Base-by-base conservation (phyloP, 306 rosid species). In the Prunus campanulata region DNA sequence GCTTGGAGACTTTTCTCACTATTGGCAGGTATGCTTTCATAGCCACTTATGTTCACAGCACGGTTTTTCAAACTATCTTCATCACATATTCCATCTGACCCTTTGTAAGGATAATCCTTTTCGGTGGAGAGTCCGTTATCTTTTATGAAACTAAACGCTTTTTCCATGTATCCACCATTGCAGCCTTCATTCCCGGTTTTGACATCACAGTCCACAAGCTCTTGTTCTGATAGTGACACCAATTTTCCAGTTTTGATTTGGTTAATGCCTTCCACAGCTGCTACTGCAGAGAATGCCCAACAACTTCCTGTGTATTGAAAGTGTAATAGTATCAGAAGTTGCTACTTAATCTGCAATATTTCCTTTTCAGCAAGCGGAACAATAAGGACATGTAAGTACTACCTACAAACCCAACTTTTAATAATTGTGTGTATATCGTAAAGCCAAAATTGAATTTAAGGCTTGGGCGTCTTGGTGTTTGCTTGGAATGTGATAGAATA, bases 201-300 rank as follows among this genome's bases (percentile, higher is more conserved):
- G 14, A 68, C 75, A 67, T 94, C 87, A n/a, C 91, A 87, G 80
- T 91, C 96, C 78, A 89, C 48, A 50, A 90, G 90, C 85, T 93
- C 85, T 79, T 91, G 91, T 76, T 90, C 93, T 29, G 97, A 88
- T 14, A 90, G 80, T 71, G 93, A 81, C 44, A 84, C 65, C 78
- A 93, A 77, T 19, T 83, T 85, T 11, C 90, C 91, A 20, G 87
- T 82, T 84, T 87, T 85, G 73, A 93, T 88, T 76, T 91, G 8
- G 78, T 84, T 80, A 82, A 91, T 80, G 72, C 90, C 91, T 90
- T 94, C 97, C 16, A 91, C 91, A 44, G 94, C 94, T 79, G 93
- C 93, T 64, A 89, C 93, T 0, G 94, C 83, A 19, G 93, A 86
- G 86, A 93, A 91, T 70, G 98, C 96, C 97, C 98, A 91, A 80